A percentile compares a stretch with the other conserved stretches of the same genome.
Conservation (phyloP, 2,329 filamentous ascomycete genomes). For the Fusarium sp. region DNA sequence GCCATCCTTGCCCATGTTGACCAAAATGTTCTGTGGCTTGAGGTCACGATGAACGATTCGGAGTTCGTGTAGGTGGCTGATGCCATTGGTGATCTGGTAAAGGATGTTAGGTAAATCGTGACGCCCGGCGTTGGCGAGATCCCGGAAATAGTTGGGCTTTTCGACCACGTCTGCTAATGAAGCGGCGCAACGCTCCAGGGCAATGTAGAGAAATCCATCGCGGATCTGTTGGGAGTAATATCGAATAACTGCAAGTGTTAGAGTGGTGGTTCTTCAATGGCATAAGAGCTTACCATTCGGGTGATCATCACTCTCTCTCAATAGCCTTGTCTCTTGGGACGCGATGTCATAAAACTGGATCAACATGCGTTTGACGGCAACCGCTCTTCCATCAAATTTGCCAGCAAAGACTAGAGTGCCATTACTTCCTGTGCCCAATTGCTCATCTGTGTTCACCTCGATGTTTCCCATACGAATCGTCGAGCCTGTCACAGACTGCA, state of each 20-base stretch:
- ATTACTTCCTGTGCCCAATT: constrained; percentile 84
- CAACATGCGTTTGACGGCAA: constrained; percentile 96
- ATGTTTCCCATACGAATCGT: constrained; percentile 70
- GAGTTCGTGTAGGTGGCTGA: constrained; percentile 87
- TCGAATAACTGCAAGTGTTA: constrained; percentile 74
- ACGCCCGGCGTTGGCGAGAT: constrained; percentile 76
- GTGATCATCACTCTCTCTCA: constrained; percentile 94
- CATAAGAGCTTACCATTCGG: constrained; percentile 69
- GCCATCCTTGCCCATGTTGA: constrained; percentile 74
- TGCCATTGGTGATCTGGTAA: constrained; percentile 87
- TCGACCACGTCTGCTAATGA: constrained; percentile 92
- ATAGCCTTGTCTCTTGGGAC: constrained; percentile 87
- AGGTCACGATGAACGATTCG: constrained; percentile 97
- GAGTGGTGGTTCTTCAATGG: neutral
- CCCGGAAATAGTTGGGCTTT: constrained; percentile 70
- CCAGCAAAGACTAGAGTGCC: constrained; percentile 96
- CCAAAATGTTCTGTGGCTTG: constrained; percentile 97
- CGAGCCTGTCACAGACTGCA: constrained; percentile 66
- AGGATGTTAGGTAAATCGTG: constrained; percentile 81
- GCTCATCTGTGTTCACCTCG: constrained; percentile 68
- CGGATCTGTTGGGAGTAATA: constrained; percentile 94
- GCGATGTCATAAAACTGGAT: constrained; percentile 96
- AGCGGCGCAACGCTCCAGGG: constrained; percentile 90
- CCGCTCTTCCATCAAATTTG: constrained; percentile 90
- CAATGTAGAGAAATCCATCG: constrained; percentile 93